phyloP scores from a whole-genome alignment of 148 eudicot genomes.

The Fagopyrum esculentum region DNA sequence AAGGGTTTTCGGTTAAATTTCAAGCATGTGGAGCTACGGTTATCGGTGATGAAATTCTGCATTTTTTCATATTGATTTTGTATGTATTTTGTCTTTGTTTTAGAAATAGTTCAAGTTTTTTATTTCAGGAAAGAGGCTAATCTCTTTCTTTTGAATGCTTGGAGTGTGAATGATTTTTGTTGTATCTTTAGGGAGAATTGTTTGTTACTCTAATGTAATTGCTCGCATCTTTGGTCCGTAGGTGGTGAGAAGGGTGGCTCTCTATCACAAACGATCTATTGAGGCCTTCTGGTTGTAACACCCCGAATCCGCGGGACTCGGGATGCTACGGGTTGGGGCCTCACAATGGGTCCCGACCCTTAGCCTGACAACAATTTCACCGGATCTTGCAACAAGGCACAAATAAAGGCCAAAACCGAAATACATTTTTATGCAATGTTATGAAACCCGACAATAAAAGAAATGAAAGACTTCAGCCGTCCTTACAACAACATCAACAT shows the following conservation, averaged over 20 bases:
- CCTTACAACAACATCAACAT: too few relatives aligned
- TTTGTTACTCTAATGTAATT: slow-evolving; percentile 33
- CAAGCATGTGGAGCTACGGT: neutral
- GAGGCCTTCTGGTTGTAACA: too few relatives aligned
- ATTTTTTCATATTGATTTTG: neutral
- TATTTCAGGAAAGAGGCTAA: neutral
- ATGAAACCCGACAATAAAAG: too few relatives aligned
- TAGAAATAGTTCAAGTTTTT: neutral
- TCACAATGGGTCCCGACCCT: too few relatives aligned
- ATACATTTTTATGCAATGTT: too few relatives aligned
- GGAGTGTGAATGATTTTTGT: neutral
- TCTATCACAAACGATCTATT: neutral
- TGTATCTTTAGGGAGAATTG: neutral
- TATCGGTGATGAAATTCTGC: neutral
- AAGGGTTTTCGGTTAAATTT: neutral
- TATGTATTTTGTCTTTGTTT: neutral
- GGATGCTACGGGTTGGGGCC: too few relatives aligned
- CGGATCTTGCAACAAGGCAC: too few relatives aligned
- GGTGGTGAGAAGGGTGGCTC: slow-evolving; percentile 33
- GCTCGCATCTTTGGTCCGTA: slow-evolving; percentile 69
- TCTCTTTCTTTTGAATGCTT: neutral
- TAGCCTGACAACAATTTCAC: too few relatives aligned
- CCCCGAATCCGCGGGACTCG: too few relatives aligned
- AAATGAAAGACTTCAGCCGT: too few relatives aligned
- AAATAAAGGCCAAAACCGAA: too few relatives aligned